phyloP scores from a whole-genome alignment of 257 asterid genomes.

The Mitragyna speciosa region DNA sequence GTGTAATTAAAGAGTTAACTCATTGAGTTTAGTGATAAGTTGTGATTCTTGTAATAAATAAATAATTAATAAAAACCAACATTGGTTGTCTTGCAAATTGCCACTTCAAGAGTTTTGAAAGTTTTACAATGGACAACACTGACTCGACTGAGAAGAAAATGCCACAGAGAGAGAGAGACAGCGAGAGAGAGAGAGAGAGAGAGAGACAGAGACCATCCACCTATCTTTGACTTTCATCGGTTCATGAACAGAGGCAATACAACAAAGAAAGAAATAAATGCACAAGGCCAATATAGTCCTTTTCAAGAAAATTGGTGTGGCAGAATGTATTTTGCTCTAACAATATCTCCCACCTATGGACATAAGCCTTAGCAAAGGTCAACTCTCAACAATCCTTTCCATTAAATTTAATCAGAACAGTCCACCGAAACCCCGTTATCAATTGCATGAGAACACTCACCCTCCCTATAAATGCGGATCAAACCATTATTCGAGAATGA shows the following conservation, averaged over 20 bases:
- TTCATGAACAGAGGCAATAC: no score
- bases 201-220: no score
- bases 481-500: conserved; percentile 31
- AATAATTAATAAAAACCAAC: background rate
- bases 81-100: background rate
- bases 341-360: background rate
- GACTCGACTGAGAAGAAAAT: background rate
- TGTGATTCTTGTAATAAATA: no score
- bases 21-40: no score
- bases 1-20: no score
- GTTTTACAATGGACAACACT: no score
- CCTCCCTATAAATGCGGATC: conserved; percentile 38
- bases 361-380: conserved; percentile 15
- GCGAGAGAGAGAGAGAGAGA: no score
- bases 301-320: background rate
- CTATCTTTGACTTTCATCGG: no score
- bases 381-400: conserved; percentile 9
- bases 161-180: no score
- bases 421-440: conserved; percentile 21
- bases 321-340: background rate
- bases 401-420: conserved; percentile 13
- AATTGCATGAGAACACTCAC: conserved; percentile 31
- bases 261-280: background rate
- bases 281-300: background rate
- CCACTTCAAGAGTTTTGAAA: background rate